Base-by-base conservation (phyloP, 164 flowering plant genomes). In the Stephania japonica region DNA sequence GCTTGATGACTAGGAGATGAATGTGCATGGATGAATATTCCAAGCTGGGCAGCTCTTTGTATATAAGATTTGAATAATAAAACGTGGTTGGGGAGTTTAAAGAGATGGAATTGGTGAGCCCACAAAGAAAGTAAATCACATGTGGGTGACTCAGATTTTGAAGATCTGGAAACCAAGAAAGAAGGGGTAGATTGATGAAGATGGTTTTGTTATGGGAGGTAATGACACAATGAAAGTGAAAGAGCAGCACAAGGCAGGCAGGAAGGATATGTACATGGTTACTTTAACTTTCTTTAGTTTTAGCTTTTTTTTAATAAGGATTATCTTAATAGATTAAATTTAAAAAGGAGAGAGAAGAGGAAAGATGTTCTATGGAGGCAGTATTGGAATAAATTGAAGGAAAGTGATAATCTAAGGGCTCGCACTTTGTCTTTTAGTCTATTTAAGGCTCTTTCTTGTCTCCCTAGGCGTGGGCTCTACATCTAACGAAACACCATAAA, bases 1-100 rank as follows among this genome's bases (percentile, higher is more conserved):
- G 80, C 79, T 80, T 84, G 78, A 71, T 88, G 90, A 84, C 90
- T 88, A 77, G 87, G 82, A 67, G 24, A 70, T 83, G 85, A 79
- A 73, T 80, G 75, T 76, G 84, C 81, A 73, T 68, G 73, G 72
- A 82, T 76, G 87, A 82, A 86, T 84, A 87, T 87, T 21, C 62
- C n/a, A 10, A 56, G 18, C 12, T 47, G 16, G 12, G 53, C 12
- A 56, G 62, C 62, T 19, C 0, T 56, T 56, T 56, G 62, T 56
- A 56, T 10, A 56, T 80, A 84, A 49, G n/a, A 73, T 32, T 32
- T 32, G 38, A 14, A 23, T 27, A 64, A 26, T 23, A 18, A 64
- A 26, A 63, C n/a, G 61, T 59, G 11, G 50, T n/a, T n/a, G n/a
- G n/a, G n/a, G n/a, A n/a, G n/a, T n/a, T n/a, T 8, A 71, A 25